Evolutionary conservation across 208 protist genomes (phyloP).

Genomic region (Leishmania tarentolae): DNA sequence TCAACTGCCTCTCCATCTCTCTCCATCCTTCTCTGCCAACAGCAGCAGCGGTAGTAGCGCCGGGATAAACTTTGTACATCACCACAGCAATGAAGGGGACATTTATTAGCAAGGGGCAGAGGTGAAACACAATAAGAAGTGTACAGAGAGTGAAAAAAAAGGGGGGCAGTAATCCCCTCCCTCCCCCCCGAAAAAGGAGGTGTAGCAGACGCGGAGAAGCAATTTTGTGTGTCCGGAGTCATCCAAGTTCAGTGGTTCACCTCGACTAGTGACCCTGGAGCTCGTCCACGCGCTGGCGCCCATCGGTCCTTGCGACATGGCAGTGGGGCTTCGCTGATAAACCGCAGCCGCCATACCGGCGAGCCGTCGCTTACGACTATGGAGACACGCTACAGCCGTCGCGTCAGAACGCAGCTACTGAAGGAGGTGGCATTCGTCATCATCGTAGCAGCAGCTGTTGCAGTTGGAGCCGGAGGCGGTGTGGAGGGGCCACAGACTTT

Average conservation of each 20-base stretch:
- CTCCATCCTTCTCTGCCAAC: background rate
- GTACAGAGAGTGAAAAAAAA: background rate
- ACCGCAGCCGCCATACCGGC: background rate
- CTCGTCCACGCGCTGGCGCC: constrained; percentile 22
- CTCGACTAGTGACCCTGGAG: background rate
- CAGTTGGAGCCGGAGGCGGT: background rate
- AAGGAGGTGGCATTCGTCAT: background rate
- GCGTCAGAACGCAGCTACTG: constrained; percentile 18
- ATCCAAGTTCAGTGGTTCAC: background rate
- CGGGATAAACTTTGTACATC: constrained; percentile 2
- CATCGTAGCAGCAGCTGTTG: background rate
- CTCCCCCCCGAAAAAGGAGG: background rate
- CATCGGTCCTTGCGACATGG: constrained; percentile 16
- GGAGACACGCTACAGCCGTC: background rate
- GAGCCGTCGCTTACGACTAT: background rate
- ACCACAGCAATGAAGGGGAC: background rate
- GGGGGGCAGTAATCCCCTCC: background rate
- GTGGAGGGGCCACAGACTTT: background rate
- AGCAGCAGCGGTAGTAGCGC: background rate
- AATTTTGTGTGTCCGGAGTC: background rate
- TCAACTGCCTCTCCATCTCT: background rate
- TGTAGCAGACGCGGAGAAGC: background rate
- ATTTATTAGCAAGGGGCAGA: background rate
- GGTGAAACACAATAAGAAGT: background rate
- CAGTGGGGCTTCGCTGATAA: background rate